Evolutionary conservation across 768 basidiomycete genomes (phyloP).

Genomic region (Tricholoma sp.): DNA sequence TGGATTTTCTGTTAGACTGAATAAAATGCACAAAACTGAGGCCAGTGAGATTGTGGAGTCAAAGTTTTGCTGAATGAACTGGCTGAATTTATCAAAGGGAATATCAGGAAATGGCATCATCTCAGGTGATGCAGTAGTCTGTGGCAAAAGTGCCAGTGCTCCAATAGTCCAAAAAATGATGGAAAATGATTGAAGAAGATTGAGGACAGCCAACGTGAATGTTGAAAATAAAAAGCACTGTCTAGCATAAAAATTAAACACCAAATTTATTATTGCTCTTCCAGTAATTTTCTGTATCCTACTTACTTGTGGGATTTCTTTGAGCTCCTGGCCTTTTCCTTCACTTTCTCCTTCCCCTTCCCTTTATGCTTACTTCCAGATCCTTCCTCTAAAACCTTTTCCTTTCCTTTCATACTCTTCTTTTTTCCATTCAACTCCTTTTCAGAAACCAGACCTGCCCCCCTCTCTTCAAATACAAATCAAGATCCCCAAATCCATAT

Average conservation of each 20-base stretch:
- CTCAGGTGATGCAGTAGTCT: background rate
- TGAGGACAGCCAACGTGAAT: background rate
- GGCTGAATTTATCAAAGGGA: background rate
- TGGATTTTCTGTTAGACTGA: background rate
- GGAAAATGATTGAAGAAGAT: background rate
- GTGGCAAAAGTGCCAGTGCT: background rate
- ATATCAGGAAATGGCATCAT: background rate
- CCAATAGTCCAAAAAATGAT: background rate
- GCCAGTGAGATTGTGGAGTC: slow-evolving; percentile 2
- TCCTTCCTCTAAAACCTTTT: too few relatives aligned
- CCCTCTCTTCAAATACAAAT: background rate
- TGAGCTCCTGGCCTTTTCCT: too few relatives aligned
- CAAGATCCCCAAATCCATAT: background rate
- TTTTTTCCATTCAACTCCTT: background rate
- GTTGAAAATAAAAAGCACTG: background rate
- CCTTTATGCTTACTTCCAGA: background rate
- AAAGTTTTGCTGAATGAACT: background rate
- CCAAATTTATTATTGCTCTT: too few relatives aligned
- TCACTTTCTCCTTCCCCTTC: background rate
- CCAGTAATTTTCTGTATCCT: too few relatives aligned
- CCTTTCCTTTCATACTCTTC: background rate
- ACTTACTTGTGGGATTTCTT: too few relatives aligned
- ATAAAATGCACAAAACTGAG: background rate
- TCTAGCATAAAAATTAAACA: too few relatives aligned
- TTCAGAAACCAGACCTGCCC: background rate